These are phyloP conservation scores for Excoecaria agallocha DNA, from an alignment of 345 rosid genomes.

Conservation along the genomic window DNA sequence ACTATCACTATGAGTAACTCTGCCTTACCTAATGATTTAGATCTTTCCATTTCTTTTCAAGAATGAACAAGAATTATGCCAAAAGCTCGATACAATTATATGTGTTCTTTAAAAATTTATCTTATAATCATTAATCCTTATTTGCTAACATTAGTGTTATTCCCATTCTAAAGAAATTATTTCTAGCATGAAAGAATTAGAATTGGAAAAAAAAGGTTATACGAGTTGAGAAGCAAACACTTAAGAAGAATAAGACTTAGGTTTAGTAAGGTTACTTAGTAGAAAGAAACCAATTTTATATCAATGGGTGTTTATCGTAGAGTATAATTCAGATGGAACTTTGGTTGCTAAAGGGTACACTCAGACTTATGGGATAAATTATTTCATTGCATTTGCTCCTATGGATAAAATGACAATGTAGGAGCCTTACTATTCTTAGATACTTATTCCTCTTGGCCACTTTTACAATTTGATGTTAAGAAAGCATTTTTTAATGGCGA, in stretches of 20 bases:
- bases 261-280: not conserved
- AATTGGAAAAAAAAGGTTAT: not conserved
- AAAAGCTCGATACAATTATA: not conserved
- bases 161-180: not conserved
- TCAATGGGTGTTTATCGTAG: no score
- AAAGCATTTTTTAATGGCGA: no score
- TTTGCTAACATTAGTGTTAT: not conserved
- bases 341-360: not conserved
- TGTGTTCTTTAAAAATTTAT: not conserved
- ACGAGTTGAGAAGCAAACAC: not conserved
- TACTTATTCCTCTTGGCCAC: not conserved
- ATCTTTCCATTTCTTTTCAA: not conserved
- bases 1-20: not conserved
- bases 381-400: not conserved
- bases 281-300: not conserved
- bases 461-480: not conserved
- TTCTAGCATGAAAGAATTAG: not conserved
- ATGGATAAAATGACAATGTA: not conserved
- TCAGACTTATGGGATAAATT: not conserved
- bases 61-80: not conserved
- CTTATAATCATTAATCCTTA: not conserved
- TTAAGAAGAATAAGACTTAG: not conserved
- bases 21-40: not conserved
- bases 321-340: not conserved
- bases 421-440: not conserved